A percentile compares a stretch with the other conserved stretches of the same genome.
Conservation (phyloP, 176 grass and related monocot species). For the Areca catechu region DNA sequence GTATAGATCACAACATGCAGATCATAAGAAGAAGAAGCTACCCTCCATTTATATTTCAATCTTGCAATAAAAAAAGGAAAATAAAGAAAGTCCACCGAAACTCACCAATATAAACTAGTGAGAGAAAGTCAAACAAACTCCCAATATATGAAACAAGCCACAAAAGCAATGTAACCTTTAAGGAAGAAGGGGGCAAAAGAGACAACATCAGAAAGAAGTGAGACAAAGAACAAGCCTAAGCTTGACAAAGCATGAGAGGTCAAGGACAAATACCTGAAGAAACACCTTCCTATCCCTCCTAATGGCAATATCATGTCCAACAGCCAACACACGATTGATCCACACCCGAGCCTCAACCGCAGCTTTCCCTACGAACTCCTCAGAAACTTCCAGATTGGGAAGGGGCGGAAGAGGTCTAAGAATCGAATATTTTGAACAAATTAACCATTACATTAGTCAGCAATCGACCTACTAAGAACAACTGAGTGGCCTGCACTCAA, state of each 20-base stretch:
- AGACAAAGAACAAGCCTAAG: constrained; percentile 2
- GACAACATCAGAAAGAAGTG: constrained; percentile 8
- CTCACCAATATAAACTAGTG: constrained; percentile 87
- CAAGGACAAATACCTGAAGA: constrained; percentile 33
- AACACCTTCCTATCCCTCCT: constrained; percentile 77
- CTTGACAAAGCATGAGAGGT: neutral
- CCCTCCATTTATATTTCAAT: too few relatives aligned
- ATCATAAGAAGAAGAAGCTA: too few relatives aligned
- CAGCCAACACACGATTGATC: constrained; percentile 57
- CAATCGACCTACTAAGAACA: too few relatives aligned
- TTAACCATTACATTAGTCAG: neutral
- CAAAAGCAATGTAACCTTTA: constrained; percentile 59
- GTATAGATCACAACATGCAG: neutral
- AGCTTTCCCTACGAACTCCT: constrained; percentile 55
- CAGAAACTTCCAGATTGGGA: constrained; percentile 82
- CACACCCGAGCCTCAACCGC: constrained; percentile 43
- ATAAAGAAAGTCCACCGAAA: neutral
- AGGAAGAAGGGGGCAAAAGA: neutral
- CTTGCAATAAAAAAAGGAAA: neutral
- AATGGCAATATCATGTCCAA: constrained; percentile 74
- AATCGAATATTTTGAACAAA: neutral
- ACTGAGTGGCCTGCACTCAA: too few relatives aligned
- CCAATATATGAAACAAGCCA: constrained; percentile 75
- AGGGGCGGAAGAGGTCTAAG: constrained; percentile 83
- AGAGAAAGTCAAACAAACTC: constrained; percentile 83